A percentile compares a stretch with the other conserved stretches of the same genome.
phyloP scores from a whole-genome alignment of 2,329 filamentous ascomycete genomes.

The Ascocoryne sarcoides region DNA sequence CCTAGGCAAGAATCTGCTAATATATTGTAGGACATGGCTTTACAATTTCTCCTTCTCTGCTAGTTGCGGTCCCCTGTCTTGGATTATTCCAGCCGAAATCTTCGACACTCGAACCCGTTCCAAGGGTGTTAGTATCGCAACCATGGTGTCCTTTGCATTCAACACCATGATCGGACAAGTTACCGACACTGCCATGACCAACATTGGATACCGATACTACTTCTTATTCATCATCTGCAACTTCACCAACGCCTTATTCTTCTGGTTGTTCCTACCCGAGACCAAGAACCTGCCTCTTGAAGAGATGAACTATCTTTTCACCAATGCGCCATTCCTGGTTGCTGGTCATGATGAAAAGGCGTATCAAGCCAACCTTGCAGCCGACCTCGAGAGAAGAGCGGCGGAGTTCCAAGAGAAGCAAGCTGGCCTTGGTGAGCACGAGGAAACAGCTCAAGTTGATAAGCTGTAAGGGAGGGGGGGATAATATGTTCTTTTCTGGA shows the following conservation, averaged over 20 bases:
- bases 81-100: slow-evolving; percentile 50
- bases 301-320: slow-evolving; percentile 32
- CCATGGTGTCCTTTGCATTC: slow-evolving; percentile 48
- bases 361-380: slow-evolving; percentile 36
- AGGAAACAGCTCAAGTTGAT: too few species aligned
- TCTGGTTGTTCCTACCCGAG: slow-evolving; percentile 28
- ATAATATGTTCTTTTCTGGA: too few species aligned
- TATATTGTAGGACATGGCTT: slow-evolving; percentile 51
- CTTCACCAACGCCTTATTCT: slow-evolving; percentile 33
- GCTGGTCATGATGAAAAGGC: slow-evolving; percentile 45
- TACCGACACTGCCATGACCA: slow-evolving; percentile 46
- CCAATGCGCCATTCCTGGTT: slow-evolving; percentile 50
- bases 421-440: too few species aligned
- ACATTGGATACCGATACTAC: slow-evolving; percentile 34
- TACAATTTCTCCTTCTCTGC: slow-evolving; percentile 64
- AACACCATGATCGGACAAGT: slow-evolving; percentile 47
- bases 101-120: slow-evolving; percentile 50
- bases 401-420: neutral
- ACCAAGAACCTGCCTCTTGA: slow-evolving; percentile 28
- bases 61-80: slow-evolving; percentile 45
- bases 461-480: too few species aligned
- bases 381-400: slow-evolving; percentile 39
- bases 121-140: slow-evolving; percentile 54
- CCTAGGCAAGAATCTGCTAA: too few species aligned
- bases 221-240: slow-evolving; percentile 39